Conservation (phyloP, 805 yeast genomes). For the Candida quercuum region DNA sequence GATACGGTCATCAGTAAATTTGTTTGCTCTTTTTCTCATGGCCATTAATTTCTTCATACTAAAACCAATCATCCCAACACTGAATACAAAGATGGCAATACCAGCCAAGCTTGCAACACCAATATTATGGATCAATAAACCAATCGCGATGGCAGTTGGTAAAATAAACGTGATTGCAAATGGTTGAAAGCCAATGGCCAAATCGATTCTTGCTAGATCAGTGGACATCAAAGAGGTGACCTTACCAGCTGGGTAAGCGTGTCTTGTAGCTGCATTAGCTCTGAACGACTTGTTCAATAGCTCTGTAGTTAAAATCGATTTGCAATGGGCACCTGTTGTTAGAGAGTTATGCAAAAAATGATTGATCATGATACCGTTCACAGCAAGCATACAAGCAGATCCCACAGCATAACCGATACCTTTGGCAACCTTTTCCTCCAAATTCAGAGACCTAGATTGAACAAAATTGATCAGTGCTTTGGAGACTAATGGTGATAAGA, state of each 20-base stretch:
- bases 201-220: conserved; percentile 69
- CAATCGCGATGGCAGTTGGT: conserved; percentile 59
- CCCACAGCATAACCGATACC: conserved; percentile 64
- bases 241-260: conserved; percentile 51
- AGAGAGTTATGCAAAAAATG: conserved; percentile 48
- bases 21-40: conserved; percentile 49
- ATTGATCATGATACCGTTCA: conserved; percentile 36
- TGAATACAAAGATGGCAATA: conserved; percentile 45
- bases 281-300: conserved; percentile 58
- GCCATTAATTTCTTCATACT: conserved; percentile 43
- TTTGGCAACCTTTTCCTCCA: conserved; percentile 30
- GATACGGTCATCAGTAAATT: conserved; percentile 61
- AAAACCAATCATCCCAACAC: conserved; percentile 39
- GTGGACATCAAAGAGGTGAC: conserved; percentile 73
- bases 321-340: conserved; percentile 60
- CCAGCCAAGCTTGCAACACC: conserved; percentile 71
- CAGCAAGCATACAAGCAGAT: conserved; percentile 37
- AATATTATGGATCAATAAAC: conserved; percentile 54
- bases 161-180: conserved; percentile 51
- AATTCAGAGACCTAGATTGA: conserved; percentile 34
- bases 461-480: conserved; percentile 52
- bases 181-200: conserved; percentile 58
- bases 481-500: conserved; percentile 50
- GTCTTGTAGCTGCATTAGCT: conserved; percentile 47
- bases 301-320: conserved; percentile 62